Percentiles rank a stretch among this genome's conserved stretches.
These are phyloP conservation scores for Vitis hybrid DNA, from an alignment of 177 flowering plant genomes.

Conservation along the genomic window DNA sequence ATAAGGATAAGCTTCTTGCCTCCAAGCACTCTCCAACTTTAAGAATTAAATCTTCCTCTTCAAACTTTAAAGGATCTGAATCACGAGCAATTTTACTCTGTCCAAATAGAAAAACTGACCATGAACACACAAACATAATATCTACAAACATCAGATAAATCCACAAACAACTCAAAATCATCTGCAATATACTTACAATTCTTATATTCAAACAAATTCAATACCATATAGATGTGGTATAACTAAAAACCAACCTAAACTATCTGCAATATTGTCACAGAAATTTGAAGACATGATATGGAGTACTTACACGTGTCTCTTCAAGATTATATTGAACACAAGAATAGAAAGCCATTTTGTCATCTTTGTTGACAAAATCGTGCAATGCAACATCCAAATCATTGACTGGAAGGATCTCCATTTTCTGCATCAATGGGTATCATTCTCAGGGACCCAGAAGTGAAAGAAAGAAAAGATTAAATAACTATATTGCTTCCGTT, in stretches of 20 bases:
- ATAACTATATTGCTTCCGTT: neutral
- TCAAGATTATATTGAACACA: slow-evolving; percentile 83
- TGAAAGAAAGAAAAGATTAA: neutral
- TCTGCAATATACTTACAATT: neutral
- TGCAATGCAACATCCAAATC: slow-evolving; percentile 96
- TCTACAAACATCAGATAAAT: neutral
- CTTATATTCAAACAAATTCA: neutral
- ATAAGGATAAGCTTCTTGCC: slow-evolving; percentile 42
- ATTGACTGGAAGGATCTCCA: slow-evolving; percentile 96
- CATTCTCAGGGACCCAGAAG: neutral
- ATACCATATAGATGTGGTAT: neutral
- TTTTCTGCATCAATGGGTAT: slow-evolving; percentile 59
- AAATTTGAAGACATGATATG: neutral
- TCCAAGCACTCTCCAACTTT: slow-evolving; percentile 93
- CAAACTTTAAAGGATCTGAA: slow-evolving; percentile 59
- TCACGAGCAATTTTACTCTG: slow-evolving; percentile 77
- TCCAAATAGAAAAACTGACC: slow-evolving; percentile 1
- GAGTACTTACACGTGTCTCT: slow-evolving; percentile 86
- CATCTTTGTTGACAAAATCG: slow-evolving; percentile 95
- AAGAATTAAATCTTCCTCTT: slow-evolving; percentile 81
- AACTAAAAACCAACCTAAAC: neutral
- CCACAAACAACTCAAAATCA: neutral
- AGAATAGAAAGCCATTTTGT: slow-evolving; percentile 84
- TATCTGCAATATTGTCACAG: neutral
- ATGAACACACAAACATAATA: slow-evolving; percentile 2